Conservation (phyloP, 1,139 yeast genomes). For the Sugiyamaella novakii region DNA sequence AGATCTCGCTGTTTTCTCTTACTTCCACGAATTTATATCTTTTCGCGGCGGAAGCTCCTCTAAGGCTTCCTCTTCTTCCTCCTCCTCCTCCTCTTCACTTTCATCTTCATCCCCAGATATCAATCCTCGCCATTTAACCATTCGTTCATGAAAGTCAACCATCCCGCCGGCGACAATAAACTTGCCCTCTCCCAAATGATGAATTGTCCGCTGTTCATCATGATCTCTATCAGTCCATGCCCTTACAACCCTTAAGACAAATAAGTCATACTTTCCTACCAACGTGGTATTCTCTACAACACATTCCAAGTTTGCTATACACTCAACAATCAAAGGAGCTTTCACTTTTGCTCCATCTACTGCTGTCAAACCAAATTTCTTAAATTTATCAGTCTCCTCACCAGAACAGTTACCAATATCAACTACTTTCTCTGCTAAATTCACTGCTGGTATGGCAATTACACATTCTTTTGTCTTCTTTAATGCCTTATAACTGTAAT, state of each 20-base stretch:
- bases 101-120: conserved; percentile 21
- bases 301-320: conserved; percentile 26
- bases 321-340: conserved; percentile 24
- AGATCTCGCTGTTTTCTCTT: too few species aligned
- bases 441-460: conserved; percentile 22
- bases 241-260: conserved; percentile 21
- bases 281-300: conserved; percentile 23
- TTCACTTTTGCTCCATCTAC: conserved; percentile 18
- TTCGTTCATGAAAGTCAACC: conserved; percentile 20
- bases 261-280: conserved; percentile 19
- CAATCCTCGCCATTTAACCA: conserved; percentile 25
- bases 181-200: conserved; percentile 25
- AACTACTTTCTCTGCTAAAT: conserved; percentile 25
- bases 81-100: neutral
- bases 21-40: too few species aligned
- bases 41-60: too few species aligned
- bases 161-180: conserved; percentile 20
- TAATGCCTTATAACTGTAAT: conserved; percentile 21
- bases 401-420: conserved; percentile 28
- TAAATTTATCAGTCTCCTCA: conserved; percentile 22
- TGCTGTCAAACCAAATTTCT: conserved; percentile 18
- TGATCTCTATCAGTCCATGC: conserved; percentile 21
- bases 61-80: neutral
- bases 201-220: conserved; percentile 20
- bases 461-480: conserved; percentile 26